A percentile compares a stretch with the other conserved stretches of the same genome.
These are phyloP conservation scores for Trifolium repens DNA, from an alignment of 306 rosid species.

Conservation along the genomic window DNA sequence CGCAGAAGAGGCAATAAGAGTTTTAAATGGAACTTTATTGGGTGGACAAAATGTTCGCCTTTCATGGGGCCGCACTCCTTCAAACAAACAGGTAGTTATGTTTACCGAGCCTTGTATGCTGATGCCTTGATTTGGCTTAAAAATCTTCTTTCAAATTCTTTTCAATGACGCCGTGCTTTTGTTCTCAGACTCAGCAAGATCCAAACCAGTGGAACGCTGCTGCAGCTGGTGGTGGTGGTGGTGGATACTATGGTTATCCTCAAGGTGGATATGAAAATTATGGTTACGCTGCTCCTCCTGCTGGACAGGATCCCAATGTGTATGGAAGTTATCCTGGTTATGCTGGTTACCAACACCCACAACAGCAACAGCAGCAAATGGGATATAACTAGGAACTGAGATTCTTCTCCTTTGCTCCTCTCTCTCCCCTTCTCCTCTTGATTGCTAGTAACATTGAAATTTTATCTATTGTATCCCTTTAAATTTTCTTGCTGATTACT, in stretches of 20 bases:
- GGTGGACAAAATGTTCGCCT: constrained; percentile 94
- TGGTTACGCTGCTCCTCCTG: constrained; percentile 66
- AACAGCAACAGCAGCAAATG: constrained; percentile 78
- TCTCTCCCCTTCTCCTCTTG: background rate
- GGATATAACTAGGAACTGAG: constrained; percentile 64
- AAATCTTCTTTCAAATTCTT: background rate
- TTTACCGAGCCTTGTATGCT: background rate
- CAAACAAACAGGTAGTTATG: constrained; percentile 81
- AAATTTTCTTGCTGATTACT: constrained; percentile 37
- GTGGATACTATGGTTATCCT: constrained; percentile 80
- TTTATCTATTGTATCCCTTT: constrained; percentile 38
- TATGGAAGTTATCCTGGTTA: constrained; percentile 81
- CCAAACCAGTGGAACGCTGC: constrained; percentile 67
- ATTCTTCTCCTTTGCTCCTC: background rate
- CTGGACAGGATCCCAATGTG: constrained; percentile 84
- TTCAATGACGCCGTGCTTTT: constrained; percentile 9
- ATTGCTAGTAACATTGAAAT: background rate
- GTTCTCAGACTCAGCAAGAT: constrained; percentile 67
- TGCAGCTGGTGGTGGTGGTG: constrained; percentile 58
- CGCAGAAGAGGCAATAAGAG: constrained; percentile 85
- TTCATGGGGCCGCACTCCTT: constrained; percentile 98
- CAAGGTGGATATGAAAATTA: constrained; percentile 75
- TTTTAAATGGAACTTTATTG: constrained; percentile 65
- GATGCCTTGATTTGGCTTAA: background rate
- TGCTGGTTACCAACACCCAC: constrained; percentile 77